Evolutionary conservation across 1,139 yeast genomes (phyloP).

Genomic region (Geotrichum fermentans): DNA sequence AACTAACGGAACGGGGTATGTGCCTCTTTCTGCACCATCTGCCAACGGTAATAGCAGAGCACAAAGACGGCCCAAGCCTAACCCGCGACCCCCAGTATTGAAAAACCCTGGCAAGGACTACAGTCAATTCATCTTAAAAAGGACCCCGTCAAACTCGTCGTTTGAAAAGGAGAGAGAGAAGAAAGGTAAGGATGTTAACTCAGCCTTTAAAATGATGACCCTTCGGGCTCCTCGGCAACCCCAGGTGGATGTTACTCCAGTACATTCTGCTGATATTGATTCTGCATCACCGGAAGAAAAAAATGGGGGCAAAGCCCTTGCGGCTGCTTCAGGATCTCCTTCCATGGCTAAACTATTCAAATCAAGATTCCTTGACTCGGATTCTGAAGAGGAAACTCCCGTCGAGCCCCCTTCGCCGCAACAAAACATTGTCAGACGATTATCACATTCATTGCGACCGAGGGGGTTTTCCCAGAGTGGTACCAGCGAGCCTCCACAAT

Average conservation of each 20-base stretch:
- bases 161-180: constrained; percentile 19
- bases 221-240: constrained; percentile 20
- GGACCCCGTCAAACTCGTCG: constrained; percentile 23
- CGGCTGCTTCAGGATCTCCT: constrained; percentile 9
- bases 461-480: not conserved
- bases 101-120: constrained; percentile 4
- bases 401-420: not conserved
- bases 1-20: too few species aligned
- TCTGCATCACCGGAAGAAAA: constrained; percentile 7
- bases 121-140: constrained; percentile 12
- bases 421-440: not conserved
- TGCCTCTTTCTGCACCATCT: too few species aligned
- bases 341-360: constrained; percentile 24
- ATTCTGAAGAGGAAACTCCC: constrained; percentile 32
- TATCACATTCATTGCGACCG: not conserved
- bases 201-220: constrained; percentile 25
- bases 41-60: too few species aligned
- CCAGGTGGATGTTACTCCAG: not conserved
- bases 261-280: not conserved
- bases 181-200: not conserved
- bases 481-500: not conserved
- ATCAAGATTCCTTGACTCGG: constrained; percentile 38
- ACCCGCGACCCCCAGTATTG: not conserved
- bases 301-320: constrained; percentile 5
- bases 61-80: too few species aligned